These are phyloP conservation scores for Colletotrichum simmondsii DNA, from an alignment of 2,329 filamentous ascomycete species.

Conservation along the genomic window DNA sequence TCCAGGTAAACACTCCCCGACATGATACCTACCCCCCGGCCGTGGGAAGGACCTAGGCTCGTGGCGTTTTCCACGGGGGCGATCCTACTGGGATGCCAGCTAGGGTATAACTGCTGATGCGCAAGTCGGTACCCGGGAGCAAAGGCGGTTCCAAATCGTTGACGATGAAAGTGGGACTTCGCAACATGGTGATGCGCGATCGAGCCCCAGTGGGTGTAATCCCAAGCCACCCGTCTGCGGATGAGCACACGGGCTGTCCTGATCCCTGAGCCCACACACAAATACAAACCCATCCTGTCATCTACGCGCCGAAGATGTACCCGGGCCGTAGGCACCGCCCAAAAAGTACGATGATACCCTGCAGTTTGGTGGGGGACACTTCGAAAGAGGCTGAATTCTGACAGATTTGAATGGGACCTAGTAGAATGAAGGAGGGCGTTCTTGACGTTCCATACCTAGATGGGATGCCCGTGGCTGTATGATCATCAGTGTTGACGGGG, in stretches of 20 bases:
- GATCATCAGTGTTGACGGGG: background rate
- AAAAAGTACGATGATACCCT: background rate
- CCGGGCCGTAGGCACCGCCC: background rate
- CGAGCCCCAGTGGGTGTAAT: background rate
- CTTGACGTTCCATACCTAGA: background rate
- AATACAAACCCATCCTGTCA: background rate
- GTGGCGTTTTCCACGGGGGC: background rate
- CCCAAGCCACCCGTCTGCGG: constrained; percentile 7
- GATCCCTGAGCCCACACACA: background rate
- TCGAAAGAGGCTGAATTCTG: constrained; percentile 25
- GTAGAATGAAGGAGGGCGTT: background rate
- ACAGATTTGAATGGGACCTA: background rate
- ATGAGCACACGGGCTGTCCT: background rate
- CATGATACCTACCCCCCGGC: background rate
- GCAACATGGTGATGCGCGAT: background rate
- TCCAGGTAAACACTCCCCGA: constrained; percentile 25
- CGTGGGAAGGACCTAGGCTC: background rate
- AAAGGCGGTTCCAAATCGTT: background rate
- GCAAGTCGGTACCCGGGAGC: background rate
- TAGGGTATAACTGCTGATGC: background rate
- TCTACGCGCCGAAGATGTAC: background rate
- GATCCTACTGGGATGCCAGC: background rate
- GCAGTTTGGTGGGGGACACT: background rate
- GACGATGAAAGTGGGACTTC: background rate
- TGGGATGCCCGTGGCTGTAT: background rate